Evolutionary conservation across 2,329 filamentous ascomycete species (phyloP).

Genomic region (Ceratocystis eucalypticola): DNA sequence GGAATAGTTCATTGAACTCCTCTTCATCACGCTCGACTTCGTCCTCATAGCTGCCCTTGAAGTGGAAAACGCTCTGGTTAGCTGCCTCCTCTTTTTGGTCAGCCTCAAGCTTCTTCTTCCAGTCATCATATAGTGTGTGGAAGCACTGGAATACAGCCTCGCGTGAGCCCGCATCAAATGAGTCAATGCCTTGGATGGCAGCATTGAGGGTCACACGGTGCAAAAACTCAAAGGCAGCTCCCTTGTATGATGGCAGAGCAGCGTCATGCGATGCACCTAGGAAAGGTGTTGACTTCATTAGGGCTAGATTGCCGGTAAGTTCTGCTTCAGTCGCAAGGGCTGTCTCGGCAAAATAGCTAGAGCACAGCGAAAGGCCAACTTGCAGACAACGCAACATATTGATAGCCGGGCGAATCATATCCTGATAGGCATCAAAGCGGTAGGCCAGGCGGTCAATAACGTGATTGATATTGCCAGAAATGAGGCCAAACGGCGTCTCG

Average conservation of each 20-base stretch:
- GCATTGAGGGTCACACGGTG: constrained; percentile 31
- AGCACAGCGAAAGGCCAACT: constrained; percentile 55
- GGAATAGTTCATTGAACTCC: constrained; percentile 71
- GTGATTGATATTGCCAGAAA: constrained; percentile 47
- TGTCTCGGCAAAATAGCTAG: constrained; percentile 25
- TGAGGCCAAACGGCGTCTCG: constrained; percentile 35
- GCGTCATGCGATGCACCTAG: constrained; percentile 32
- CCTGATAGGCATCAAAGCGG: constrained; percentile 67
- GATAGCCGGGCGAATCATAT: constrained; percentile 64
- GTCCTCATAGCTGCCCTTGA: constrained; percentile 63
- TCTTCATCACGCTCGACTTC: constrained; percentile 60
- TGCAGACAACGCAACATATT: constrained; percentile 69
- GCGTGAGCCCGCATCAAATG: constrained; percentile 28
- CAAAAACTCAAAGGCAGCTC: constrained; percentile 37
- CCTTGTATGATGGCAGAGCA: constrained; percentile 19
- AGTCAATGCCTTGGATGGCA: constrained; percentile 34
- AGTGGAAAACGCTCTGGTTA: constrained; percentile 68
- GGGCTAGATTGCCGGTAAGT: constrained; percentile 12
- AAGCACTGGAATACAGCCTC: constrained; percentile 49
- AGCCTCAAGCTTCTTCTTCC: constrained; percentile 61
- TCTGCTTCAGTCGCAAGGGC: constrained; percentile 22
- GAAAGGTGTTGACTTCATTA: constrained; percentile 41
- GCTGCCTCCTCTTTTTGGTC: constrained; percentile 64
- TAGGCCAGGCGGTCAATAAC: constrained; percentile 56
- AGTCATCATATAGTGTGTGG: constrained; percentile 61